Base-by-base conservation (phyloP, 1,284 basidiomycete genomes). In the Malassezia dermatis region DNA sequence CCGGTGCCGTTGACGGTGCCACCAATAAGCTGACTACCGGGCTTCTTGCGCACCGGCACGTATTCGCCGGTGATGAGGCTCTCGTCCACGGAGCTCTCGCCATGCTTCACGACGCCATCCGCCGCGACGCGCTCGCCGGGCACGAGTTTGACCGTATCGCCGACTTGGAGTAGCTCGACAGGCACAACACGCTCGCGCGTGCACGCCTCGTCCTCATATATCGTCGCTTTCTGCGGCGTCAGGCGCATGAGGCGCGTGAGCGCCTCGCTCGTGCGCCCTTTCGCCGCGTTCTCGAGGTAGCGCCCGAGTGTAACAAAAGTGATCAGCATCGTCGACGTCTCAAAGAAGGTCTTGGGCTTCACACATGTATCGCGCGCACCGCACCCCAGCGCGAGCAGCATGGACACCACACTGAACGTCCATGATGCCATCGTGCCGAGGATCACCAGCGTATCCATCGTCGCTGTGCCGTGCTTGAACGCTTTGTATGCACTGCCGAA, bases 301-400 rank as follows among this genome's bases (percentile, higher is more conserved):
- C 94, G 84, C 1, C 93, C 94, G 27, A 98, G 82, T 4, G 89
- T 89, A 65, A 96, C 88, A 73, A 98, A 98, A 76, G 86, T 89
- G 80, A 99, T 87, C 55, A 99, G 79, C 94, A 98, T 98, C 15
- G 91, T 94, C 67, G 88, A 91, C 1, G 94, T 98, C 77, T 99
- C 94, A 77, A 98, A 98, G 78, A 96, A 98, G 28, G 90, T 83
- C 71, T 86, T 82, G 0, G 94, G 93, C 32, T 81, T 83, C 71
- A 81, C 87, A 51, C 81, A 81, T 0, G 83, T 79, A 5, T 62
- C 64, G 34, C 30, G 37, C 15, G 52, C 21, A 11, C 19, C 8
- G 58, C 63, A 66, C 40, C 67, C 55, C 53, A 73, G 50, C 31
- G 59, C 60, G 43, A 62, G 48, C 19, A 65, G 46, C 79, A 96